phyloP scores from a whole-genome alignment of 2,329 filamentous ascomycete genomes.

The Scleromitrula shiraiana region DNA sequence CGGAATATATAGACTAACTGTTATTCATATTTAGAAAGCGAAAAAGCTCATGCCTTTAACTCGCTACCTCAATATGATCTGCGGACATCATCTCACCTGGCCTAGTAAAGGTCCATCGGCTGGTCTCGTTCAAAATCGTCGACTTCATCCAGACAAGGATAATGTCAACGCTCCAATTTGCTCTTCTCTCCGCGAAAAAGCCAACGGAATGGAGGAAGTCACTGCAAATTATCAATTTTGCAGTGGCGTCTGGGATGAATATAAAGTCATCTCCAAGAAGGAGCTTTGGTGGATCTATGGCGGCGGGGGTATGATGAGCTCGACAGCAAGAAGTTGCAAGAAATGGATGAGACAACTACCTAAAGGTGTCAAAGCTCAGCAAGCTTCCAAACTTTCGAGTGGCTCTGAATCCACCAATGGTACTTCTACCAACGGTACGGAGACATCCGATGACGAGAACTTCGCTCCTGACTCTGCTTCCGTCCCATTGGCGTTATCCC shows the following conservation, averaged over 20 bases:
- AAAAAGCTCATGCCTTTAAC: neutral
- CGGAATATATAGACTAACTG: neutral
- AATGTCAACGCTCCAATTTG: neutral
- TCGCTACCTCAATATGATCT: constrained; percentile 1
- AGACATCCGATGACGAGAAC: too few species aligned
- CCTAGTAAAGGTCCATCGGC: neutral
- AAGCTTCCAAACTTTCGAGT: too few species aligned
- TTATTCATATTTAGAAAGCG: neutral
- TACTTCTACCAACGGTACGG: too few species aligned
- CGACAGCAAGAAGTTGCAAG: too few species aligned
- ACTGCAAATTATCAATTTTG: neutral
- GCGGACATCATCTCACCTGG: neutral
- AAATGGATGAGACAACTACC: too few species aligned
- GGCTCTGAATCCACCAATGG: too few species aligned
- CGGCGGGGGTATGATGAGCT: neutral
- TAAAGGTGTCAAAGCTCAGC: too few species aligned
- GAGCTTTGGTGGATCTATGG: neutral
- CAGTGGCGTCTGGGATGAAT: neutral
- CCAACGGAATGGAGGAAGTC: neutral
- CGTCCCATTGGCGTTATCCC: too few species aligned
- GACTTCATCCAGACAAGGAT: neutral
- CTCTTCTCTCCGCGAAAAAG: neutral
- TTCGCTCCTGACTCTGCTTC: too few species aligned
- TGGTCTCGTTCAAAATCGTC: neutral
- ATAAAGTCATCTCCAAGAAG: neutral